These are phyloP conservation scores for Syzygium malaccense DNA, from an alignment of 441 rosid genomes.

Conservation along the genomic window DNA sequence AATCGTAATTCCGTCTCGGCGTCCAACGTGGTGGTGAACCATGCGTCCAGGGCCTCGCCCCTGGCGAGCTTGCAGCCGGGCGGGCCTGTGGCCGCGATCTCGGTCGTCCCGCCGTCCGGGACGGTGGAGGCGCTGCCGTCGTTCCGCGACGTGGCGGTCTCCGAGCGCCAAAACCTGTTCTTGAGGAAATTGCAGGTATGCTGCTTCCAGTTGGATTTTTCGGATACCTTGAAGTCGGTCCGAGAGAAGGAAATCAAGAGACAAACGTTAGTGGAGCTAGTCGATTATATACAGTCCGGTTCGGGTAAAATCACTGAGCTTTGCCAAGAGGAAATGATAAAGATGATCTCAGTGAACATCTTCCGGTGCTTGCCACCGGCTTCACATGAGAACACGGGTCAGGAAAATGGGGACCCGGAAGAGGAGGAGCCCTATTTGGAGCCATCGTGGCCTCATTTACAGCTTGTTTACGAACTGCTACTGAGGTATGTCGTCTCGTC, in stretches of 20 bases:
- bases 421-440: constrained; percentile 87
- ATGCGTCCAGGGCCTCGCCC: constrained; percentile 49
- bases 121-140: constrained; percentile 64
- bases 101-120: constrained; percentile 39
- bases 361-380: constrained; percentile 79
- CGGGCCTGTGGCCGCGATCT: neutral
- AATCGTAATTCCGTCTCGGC: constrained; percentile 22
- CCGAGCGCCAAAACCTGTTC: constrained; percentile 59
- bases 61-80: constrained; percentile 12
- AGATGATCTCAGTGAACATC: constrained; percentile 58
- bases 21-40: constrained; percentile 54
- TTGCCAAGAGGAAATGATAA: constrained; percentile 85
- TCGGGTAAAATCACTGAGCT: constrained; percentile 56
- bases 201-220: constrained; percentile 68
- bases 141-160: constrained; percentile 55
- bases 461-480: constrained; percentile 11
- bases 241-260: constrained; percentile 89
- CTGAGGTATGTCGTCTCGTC: constrained; percentile 14
- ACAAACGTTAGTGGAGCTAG: constrained; percentile 66
- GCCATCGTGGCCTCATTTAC: constrained; percentile 86
- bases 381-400: constrained; percentile 76
- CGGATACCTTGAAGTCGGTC: constrained; percentile 35
- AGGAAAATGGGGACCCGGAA: constrained; percentile 68
- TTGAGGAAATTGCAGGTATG: constrained; percentile 72
- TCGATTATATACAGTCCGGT: constrained; percentile 79